phyloP scores from a whole-genome alignment of 768 basidiomycete genomes.

The Multifurca ochricompacta region DNA sequence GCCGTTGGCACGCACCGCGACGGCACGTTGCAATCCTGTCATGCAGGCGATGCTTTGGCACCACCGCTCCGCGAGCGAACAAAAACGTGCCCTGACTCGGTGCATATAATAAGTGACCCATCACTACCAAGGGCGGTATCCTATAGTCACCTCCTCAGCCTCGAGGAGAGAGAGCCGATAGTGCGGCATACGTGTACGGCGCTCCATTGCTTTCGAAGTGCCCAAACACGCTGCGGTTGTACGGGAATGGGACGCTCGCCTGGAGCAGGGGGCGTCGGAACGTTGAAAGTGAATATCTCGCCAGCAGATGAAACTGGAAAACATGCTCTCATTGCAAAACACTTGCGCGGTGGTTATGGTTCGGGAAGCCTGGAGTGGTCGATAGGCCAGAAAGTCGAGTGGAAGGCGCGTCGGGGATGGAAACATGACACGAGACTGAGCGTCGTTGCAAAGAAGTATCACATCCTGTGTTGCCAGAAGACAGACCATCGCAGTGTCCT shows the following conservation, averaged over 20 bases:
- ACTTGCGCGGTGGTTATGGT: conserved; percentile 74
- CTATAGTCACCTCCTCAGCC: conserved; percentile 29
- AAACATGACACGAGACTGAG: conserved; percentile 68
- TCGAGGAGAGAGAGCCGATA: background rate
- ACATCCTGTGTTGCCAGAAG: conserved; percentile 74
- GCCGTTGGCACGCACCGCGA: conserved; percentile 71
- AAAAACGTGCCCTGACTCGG: conserved; percentile 91
- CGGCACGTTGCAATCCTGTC: conserved; percentile 76
- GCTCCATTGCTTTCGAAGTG: conserved; percentile 77
- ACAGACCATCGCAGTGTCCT: conserved; percentile 82
- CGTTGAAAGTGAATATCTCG: conserved; percentile 82
- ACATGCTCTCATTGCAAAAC: conserved; percentile 65
- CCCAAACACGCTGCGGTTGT: conserved; percentile 82
- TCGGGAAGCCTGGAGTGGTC: conserved; percentile 68
- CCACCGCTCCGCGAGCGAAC: conserved; percentile 55
- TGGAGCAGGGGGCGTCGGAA: conserved; percentile 24
- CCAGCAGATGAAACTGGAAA: conserved; percentile 77
- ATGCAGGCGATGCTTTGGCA: conserved; percentile 59
- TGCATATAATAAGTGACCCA: conserved; percentile 85
- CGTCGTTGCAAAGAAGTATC: conserved; percentile 72
- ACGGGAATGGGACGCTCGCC: conserved; percentile 43
- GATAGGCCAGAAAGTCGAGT: conserved; percentile 44
- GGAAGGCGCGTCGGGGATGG: conserved; percentile 50
- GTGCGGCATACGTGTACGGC: conserved; percentile 54
- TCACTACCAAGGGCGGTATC: conserved; percentile 88